Evolutionary conservation across 768 basidiomycete genomes (phyloP).

Genomic region (Suillus subalutaceus): DNA sequence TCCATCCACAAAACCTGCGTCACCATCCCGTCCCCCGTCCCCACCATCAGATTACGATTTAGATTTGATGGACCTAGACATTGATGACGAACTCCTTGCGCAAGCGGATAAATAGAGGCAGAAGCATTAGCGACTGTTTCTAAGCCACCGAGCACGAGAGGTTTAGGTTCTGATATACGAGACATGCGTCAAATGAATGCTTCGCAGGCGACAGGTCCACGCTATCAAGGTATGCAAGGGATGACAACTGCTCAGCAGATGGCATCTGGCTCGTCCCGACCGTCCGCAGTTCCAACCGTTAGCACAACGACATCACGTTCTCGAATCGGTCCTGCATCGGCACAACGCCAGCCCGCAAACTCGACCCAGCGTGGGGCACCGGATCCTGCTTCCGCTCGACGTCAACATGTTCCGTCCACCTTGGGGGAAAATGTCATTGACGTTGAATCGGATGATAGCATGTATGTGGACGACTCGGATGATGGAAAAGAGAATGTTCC

Average conservation of each 20-base stretch:
- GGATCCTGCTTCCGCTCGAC: background rate
- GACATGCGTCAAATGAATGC: background rate
- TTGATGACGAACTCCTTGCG: constrained; percentile 44
- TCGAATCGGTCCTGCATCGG: background rate
- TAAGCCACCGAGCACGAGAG: background rate
- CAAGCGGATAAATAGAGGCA: constrained; percentile 35
- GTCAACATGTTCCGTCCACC: background rate
- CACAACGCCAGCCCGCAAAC: background rate
- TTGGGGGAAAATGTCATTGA: constrained; percentile 37
- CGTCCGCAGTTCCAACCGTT: background rate
- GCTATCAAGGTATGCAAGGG: background rate
- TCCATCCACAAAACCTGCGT: constrained; percentile 9
- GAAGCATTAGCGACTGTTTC: constrained; percentile 17
- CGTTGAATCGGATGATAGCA: constrained; percentile 47
- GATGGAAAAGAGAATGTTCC: constrained; percentile 69
- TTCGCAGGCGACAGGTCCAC: background rate
- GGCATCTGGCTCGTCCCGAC: background rate
- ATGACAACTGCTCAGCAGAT: background rate
- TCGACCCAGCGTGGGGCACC: background rate
- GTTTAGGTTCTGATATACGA: background rate
- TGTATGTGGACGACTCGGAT: constrained; percentile 21
- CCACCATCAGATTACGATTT: constrained; percentile 35
- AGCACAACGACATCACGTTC: background rate
- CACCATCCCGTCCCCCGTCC: constrained; percentile 19
- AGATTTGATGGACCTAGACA: constrained; percentile 37